These are phyloP conservation scores for Baorangia bicolor DNA, from an alignment of 768 basidiomycete genomes.

Conservation along the genomic window DNA sequence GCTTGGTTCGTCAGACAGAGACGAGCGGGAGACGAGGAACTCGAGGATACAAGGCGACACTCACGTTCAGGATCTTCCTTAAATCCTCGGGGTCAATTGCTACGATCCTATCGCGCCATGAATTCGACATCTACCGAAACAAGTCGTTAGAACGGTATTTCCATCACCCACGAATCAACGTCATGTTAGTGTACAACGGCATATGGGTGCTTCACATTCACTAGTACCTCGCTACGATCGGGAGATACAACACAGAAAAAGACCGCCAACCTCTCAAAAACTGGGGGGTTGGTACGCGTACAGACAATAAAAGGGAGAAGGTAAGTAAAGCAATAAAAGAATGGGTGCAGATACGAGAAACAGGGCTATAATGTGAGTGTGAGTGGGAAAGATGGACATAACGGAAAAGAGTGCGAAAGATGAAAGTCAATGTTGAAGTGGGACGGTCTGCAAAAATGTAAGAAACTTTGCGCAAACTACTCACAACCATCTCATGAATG, in stretches of 20 bases:
- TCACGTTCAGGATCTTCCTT: conserved; percentile 61
- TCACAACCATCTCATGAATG: conserved; percentile 79
- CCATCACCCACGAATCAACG: not conserved
- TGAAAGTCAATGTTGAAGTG: conserved; percentile 2
- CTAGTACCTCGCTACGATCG: conserved; percentile 21
- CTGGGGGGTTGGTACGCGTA: conserved; percentile 18
- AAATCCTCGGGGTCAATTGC: conserved; percentile 68
- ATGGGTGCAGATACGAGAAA: conserved; percentile 21
- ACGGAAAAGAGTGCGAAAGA: conserved; percentile 10
- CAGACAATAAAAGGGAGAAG: conserved; percentile 21
- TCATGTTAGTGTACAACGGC: not conserved
- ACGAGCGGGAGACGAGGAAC: conserved; percentile 52
- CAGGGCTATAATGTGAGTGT: conserved; percentile 18
- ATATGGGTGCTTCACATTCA: no score
- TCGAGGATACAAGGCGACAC: conserved; percentile 22
- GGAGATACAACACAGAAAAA: conserved; percentile 23
- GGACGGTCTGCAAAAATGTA: conserved; percentile 7
- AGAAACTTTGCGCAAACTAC: conserved; percentile 29
- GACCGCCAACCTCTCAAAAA: conserved; percentile 8
- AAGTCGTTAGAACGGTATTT: conserved; percentile 10
- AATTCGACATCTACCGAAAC: conserved; percentile 72
- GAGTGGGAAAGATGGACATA: conserved; percentile 4
- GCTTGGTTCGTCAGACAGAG: conserved; percentile 85
- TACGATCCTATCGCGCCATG: conserved; percentile 81
- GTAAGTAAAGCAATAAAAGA: conserved; percentile 21